Percentiles rank a stretch among this genome's conserved stretches.
phyloP scores from a whole-genome alignment of 495 filamentous ascomycete genomes.

The Penicillium cosmopolitanum region DNA sequence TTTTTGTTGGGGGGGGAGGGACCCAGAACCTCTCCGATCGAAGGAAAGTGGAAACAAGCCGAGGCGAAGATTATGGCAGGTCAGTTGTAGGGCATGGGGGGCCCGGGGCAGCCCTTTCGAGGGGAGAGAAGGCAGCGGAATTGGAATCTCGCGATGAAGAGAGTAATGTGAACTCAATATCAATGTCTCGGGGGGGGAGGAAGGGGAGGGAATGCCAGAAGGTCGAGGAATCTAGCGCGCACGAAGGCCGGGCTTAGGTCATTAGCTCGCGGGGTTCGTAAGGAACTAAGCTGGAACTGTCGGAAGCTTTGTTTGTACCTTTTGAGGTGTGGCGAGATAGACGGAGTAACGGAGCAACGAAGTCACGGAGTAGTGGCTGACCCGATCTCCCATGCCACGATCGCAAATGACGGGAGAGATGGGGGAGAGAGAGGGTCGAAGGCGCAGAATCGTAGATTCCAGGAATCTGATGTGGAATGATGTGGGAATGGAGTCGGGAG shows the following conservation, averaged over 20 bases:
- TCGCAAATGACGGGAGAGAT: conserved; percentile 3
- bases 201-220: conserved; percentile 34
- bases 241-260: conserved; percentile 10
- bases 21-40: conserved; percentile 15
- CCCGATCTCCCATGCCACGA: conserved; percentile 17
- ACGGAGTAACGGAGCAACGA: too few relatives aligned
- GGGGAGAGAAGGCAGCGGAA: conserved; percentile 9
- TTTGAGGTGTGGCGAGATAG: conserved; percentile 9
- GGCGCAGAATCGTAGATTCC: conserved; percentile 5
- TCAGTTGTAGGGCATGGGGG: conserved; percentile 35
- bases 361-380: conserved; percentile 7
- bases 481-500: neutral
- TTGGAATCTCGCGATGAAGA: conserved; percentile 19
- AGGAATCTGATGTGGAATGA: conserved; percentile 23
- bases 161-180: conserved; percentile 22
- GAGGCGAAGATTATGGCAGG: conserved; percentile 8
- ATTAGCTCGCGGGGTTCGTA: conserved; percentile 24
- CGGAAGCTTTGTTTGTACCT: conserved; percentile 4
- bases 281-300: conserved; percentile 11
- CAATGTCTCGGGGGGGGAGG: conserved; percentile 7
- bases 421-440: neutral
- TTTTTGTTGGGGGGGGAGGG: conserved; percentile 8
- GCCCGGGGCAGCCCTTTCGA: conserved; percentile 31
- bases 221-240: conserved; percentile 27
- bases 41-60: conserved; percentile 10